Evolutionary conservation across 495 filamentous ascomycete genomes (phyloP).

Genomic region (Penicillium pancosmium): DNA sequence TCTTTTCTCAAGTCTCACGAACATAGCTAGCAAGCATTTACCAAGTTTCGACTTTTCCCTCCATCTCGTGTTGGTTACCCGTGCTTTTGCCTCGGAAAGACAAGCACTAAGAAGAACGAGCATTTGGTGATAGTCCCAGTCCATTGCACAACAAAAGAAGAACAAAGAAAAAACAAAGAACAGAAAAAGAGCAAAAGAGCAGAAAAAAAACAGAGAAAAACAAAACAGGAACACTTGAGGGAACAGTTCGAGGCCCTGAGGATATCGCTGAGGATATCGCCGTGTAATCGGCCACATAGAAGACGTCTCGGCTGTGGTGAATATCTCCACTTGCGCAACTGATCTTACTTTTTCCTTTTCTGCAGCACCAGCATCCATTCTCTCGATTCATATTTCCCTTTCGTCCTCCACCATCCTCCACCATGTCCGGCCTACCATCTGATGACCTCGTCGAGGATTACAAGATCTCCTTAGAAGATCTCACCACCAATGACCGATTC

Average conservation of each 20-base stretch:
- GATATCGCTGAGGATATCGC: conserved; percentile 11
- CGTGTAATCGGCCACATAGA: conserved; percentile 1
- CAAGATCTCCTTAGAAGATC: conserved; percentile 86
- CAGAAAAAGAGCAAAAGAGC: conserved; percentile 18
- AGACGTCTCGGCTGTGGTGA: not conserved
- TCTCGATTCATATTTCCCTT: conserved; percentile 6
- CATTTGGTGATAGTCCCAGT: conserved; percentile 28
- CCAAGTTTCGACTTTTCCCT: conserved; percentile 49
- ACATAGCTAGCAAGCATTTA: conserved; percentile 58
- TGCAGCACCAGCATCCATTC: not conserved
- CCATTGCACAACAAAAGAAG: conserved; percentile 7
- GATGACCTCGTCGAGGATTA: conserved; percentile 96
- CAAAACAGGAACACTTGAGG: conserved; percentile 15
- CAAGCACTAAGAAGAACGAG: conserved; percentile 38
- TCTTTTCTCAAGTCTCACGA: conserved; percentile 35
- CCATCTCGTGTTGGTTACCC: conserved; percentile 43
- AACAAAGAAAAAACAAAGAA: conserved; percentile 16
- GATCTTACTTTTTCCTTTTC: conserved; percentile 9
- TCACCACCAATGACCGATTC: conserved; percentile 82
- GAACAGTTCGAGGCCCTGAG: conserved; percentile 6
- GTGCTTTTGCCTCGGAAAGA: conserved; percentile 28
- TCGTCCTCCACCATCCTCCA: conserved; percentile 31
- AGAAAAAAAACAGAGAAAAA: conserved; percentile 18
- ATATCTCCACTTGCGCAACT: conserved; percentile 8
- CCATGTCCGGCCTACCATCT: conserved; percentile 74